Percentiles rank a stretch among this genome's conserved stretches.
Evolutionary conservation across 345 rosid genomes (phyloP).

Genomic region (Brassica rapa): DNA sequence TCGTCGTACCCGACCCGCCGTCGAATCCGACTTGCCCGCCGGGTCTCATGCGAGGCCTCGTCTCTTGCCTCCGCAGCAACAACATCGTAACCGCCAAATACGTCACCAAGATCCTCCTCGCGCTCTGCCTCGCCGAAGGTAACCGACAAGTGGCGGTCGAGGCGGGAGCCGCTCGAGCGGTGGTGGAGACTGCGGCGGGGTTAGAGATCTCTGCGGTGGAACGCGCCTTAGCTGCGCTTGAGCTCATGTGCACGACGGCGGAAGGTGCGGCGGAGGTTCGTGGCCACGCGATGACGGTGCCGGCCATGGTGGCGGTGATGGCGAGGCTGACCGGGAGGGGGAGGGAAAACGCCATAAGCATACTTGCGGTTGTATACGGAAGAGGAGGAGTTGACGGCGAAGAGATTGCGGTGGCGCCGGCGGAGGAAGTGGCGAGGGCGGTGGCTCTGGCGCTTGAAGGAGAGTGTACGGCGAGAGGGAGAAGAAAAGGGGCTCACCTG

Average conservation of each 20-base stretch:
- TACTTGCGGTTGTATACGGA: slow-evolving; percentile 64
- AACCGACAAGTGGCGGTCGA: slow-evolving; percentile 84
- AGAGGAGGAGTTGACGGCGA: slow-evolving; percentile 29
- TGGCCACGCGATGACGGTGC: slow-evolving; percentile 79
- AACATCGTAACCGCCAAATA: slow-evolving; percentile 52
- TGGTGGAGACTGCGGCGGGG: slow-evolving; percentile 68
- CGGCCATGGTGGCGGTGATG: slow-evolving; percentile 92
- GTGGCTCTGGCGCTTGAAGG: slow-evolving; percentile 75
- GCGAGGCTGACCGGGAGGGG: slow-evolving; percentile 80
- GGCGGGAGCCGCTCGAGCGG: slow-evolving; percentile 71
- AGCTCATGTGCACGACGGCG: slow-evolving; percentile 70
- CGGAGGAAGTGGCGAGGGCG: slow-evolving; percentile 88
- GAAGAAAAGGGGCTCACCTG: slow-evolving; percentile 78
- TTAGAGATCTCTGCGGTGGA: slow-evolving; percentile 71
- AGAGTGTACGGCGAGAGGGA: slow-evolving; percentile 76
- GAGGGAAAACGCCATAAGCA: slow-evolving; percentile 81
- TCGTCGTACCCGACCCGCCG: slow-evolving; percentile 76
- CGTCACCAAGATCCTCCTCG: slow-evolving; percentile 71
- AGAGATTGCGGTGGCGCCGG: slow-evolving; percentile 55
- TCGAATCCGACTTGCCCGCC: slow-evolving; percentile 67
- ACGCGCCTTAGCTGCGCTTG: slow-evolving; percentile 79
- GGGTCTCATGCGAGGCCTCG: slow-evolving; percentile 67
- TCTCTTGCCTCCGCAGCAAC: slow-evolving; percentile 50
- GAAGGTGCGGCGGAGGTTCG: slow-evolving; percentile 82
- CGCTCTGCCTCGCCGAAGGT: slow-evolving; percentile 70